These are phyloP conservation scores for Breviolum minutum DNA, from an alignment of 73 alveolate species.

Conservation along the genomic window DNA sequence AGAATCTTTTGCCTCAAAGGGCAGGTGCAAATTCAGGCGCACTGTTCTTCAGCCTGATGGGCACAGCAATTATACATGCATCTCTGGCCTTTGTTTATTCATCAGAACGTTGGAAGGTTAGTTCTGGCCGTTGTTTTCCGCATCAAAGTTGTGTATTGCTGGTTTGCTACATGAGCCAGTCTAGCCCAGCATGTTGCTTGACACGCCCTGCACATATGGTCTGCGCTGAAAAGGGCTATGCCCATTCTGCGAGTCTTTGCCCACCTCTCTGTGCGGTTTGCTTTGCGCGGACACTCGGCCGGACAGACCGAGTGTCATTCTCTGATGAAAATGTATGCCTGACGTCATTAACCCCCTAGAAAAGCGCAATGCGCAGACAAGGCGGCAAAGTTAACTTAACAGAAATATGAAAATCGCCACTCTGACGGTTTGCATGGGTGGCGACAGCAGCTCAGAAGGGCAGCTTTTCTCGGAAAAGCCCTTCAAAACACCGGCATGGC, in stretches of 20 bases:
- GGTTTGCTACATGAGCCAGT: neutral
- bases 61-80: slow-evolving; percentile 21
- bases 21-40: slow-evolving; percentile 32
- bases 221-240: slow-evolving; percentile 24
- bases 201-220: slow-evolving; percentile 5
- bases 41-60: slow-evolving; percentile 43
- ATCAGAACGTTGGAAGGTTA: too few relatives aligned
- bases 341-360: neutral
- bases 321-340: neutral
- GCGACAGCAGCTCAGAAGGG: neutral
- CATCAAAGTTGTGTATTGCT: neutral
- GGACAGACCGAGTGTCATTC: neutral
- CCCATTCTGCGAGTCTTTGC: slow-evolving; percentile 75
- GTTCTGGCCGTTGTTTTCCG: neutral
- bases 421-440: slow-evolving; percentile 22
- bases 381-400: slow-evolving; percentile 81
- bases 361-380: slow-evolving; percentile 61
- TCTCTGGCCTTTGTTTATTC: neutral
- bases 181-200: neutral
- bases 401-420: slow-evolving; percentile 39
- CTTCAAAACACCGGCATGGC: slow-evolving; percentile 16
- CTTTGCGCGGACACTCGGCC: slow-evolving; percentile 20
- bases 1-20: neutral
- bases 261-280: slow-evolving; percentile 28
- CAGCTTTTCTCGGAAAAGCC: slow-evolving; percentile 30